Evolutionary conservation across 1,284 basidiomycete species (phyloP), one percentile per base, ranked within the genome.

Genomic region (Fomitiporia mediterranea): DNA sequence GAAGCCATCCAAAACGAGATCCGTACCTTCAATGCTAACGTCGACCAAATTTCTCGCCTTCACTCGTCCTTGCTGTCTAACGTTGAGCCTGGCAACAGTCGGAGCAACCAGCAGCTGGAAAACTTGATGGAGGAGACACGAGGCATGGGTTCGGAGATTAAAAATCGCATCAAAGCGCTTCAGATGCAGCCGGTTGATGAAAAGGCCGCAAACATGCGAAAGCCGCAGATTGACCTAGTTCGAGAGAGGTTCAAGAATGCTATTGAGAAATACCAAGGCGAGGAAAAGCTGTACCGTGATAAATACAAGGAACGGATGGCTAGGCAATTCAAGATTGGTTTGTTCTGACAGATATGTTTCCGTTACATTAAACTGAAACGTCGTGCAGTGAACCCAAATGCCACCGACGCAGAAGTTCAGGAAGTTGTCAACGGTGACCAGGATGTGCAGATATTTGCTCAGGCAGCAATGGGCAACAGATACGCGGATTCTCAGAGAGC

Each of bases 291-390:
- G 67, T 93, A 91, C 70, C 86, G 96, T 57, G 81, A 88, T 63
- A 95, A 92, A 75, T 94, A 97, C 73, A 93, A 93, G 73, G 91
- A 95, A 69, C 81, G 94, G 44, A 86, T 96, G 76, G 95, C 96
- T 74, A 83, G 97, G 61, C 97, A 99, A 74, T 96, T 89, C 78
- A 93, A 88, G 74, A 99, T 99, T 64, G 89, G 89, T 88, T 54
- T 7, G 80, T 73, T 25, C 19, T 27, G 15, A 1, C 34, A 17
- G 2, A 9, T 43, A 35, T 27, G 48, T 46, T 30, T 13, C 7
- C 32, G 9, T n/a, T 39, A 17, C 32, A 25, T n/a, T 37, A 37
- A 7, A 34, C 51, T 55, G 56, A 25, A 17, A 60, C n/a, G 19
- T 15, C 13, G 56, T 0, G n/a, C 39, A 86, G 94, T 97, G 60